Conservation (phyloP, 2,329 filamentous ascomycete species). For the Fusarium metavorans region DNA sequence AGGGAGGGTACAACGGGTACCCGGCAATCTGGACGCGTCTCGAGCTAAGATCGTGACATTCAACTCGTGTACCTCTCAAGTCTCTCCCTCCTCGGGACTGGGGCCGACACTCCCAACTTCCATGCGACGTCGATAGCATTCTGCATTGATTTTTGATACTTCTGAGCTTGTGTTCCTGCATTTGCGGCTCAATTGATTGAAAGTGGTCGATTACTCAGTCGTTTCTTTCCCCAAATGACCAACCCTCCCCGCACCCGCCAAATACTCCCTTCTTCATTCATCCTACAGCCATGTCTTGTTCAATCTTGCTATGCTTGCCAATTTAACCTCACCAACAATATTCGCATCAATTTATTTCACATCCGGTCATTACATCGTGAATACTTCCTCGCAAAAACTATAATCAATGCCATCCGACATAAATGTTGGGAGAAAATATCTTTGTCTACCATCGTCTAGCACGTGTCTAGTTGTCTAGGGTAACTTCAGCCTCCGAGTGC, state of each 20-base stretch:
- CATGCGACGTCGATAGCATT: slow-evolving; percentile 6
- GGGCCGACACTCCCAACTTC: slow-evolving; percentile 16
- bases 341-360: not conserved
- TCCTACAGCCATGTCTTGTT: not conserved
- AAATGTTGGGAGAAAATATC: not conserved
- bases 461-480: slow-evolving; percentile 7
- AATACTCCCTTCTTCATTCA: not conserved
- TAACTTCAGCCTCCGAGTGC: not conserved
- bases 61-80: slow-evolving; percentile 44
- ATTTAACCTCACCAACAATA: not conserved
- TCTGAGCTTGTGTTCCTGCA: not conserved
- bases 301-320: not conserved
- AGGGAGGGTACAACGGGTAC: slow-evolving; percentile 44
- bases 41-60: slow-evolving; percentile 48
- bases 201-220: not conserved
- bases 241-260: not conserved
- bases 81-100: slow-evolving; percentile 40
- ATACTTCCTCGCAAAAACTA: not conserved
- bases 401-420: not conserved
- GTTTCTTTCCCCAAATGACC: not conserved
- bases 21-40: slow-evolving; percentile 43
- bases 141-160: not conserved
- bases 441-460: not conserved
- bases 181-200: not conserved
- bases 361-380: not conserved